A percentile compares a stretch with the other conserved stretches of the same genome.
Evolutionary conservation across 2,329 filamentous ascomycete genomes (phyloP).

Genomic region (Allantophomopsis lycopodina): DNA sequence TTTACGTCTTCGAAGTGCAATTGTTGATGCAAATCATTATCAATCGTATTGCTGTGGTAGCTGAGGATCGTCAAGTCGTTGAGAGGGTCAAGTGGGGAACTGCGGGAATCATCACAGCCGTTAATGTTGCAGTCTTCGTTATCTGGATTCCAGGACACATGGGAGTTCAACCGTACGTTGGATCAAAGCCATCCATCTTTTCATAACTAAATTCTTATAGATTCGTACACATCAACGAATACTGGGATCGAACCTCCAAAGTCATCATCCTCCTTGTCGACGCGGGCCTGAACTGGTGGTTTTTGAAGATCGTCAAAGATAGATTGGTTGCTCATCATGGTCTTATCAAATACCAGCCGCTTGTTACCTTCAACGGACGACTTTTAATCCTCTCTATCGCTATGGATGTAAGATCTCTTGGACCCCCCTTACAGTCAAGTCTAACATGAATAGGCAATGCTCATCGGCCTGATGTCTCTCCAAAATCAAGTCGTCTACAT

Average conservation of each 20-base stretch:
- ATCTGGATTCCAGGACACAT: conserved; percentile 35
- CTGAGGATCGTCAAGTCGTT: conserved; percentile 6
- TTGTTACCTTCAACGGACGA: conserved; percentile 23
- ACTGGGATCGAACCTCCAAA: conserved; percentile 36
- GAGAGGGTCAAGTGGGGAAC: conserved; percentile 12
- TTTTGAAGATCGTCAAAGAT: conserved; percentile 25
- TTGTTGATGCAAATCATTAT: conserved; percentile 37
- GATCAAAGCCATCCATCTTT: conserved; percentile 11
- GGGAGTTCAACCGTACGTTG: conserved; percentile 7
- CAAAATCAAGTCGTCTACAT: conserved; percentile 20
- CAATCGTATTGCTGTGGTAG: conserved; percentile 34
- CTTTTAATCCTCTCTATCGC: conserved; percentile 23
- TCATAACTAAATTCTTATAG: not conserved
- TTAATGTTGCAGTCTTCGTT: conserved; percentile 35
- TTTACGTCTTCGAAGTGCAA: conserved; percentile 32
- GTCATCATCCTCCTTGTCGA: conserved; percentile 34
- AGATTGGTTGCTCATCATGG: conserved; percentile 21
- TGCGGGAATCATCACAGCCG: conserved; percentile 23
- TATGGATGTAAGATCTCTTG: conserved; percentile 20
- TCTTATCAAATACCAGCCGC: conserved; percentile 22
- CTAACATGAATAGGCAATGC: conserved; percentile 20
- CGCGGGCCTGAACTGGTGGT: conserved; percentile 34
- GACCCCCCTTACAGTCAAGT: no score
- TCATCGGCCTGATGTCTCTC: conserved; percentile 23
- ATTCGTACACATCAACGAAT: conserved; percentile 4